A percentile compares a stretch with the other conserved stretches of the same genome.
phyloP scores from a whole-genome alignment of 2,329 filamentous ascomycete genomes.

The Aspergillus costaricaensis region DNA sequence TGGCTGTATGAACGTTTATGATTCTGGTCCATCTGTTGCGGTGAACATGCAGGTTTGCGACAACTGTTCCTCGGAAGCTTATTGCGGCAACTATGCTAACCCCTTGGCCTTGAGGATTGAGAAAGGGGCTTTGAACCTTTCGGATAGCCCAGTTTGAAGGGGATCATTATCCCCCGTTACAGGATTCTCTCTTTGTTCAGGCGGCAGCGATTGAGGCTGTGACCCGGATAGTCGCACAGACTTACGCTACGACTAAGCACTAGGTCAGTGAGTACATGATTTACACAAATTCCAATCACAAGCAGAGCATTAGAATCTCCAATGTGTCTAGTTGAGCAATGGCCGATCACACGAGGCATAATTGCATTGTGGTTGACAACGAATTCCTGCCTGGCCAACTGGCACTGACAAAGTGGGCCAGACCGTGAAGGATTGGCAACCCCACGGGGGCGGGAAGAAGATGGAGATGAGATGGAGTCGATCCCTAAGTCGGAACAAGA shows the following conservation, averaged over 20 bases:
- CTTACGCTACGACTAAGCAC: not conserved
- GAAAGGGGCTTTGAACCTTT: not conserved
- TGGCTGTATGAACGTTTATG: not conserved
- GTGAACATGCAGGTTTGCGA: not conserved
- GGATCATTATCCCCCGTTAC: not conserved
- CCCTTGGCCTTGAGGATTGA: not conserved
- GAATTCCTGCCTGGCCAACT: not conserved
- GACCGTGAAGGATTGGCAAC: conserved; percentile 2
- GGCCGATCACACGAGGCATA: not conserved
- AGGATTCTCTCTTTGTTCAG: not conserved
- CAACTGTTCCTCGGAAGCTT: not conserved
- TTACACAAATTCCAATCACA: not conserved
- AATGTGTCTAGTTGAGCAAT: not conserved
- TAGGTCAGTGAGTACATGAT: not conserved
- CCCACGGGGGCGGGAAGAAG: conserved; percentile 10
- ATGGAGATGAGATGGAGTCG: conserved; percentile 8
- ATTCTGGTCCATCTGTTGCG: not conserved
- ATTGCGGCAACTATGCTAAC: not conserved
- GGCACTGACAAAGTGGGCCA: conserved; percentile 1
- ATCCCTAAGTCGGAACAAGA: not conserved
- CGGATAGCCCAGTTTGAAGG: not conserved
- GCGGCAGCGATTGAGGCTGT: not conserved
- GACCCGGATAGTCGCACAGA: not conserved
- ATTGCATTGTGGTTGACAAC: not conserved
- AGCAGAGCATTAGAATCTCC: not conserved